Conservation (phyloP, 805 yeast genomes). For the Kuraishia capsulata region DNA sequence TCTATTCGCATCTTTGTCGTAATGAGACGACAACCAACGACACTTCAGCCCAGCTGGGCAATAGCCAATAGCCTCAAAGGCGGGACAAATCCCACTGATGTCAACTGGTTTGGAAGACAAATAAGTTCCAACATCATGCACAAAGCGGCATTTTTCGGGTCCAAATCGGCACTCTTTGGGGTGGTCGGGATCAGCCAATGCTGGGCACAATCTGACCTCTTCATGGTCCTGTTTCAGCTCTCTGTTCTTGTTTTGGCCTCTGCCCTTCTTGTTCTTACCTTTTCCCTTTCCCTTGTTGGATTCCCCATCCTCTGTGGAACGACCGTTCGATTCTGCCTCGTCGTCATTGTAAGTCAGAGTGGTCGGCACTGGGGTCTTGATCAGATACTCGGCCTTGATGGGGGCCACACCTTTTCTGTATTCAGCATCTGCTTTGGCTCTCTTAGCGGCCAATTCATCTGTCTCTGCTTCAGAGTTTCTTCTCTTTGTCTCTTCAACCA, state of each 20-base stretch:
- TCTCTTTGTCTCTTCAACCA: slow-evolving; percentile 1
- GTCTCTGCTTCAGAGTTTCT: slow-evolving; percentile 3
- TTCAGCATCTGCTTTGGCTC: slow-evolving; percentile 12
- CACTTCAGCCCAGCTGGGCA: slow-evolving; percentile 93
- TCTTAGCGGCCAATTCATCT: slow-evolving; percentile 9
- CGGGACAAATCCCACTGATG: slow-evolving; percentile 77
- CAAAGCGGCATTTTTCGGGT: slow-evolving; percentile 60
- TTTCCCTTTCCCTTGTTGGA: slow-evolving; percentile 21
- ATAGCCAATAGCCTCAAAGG: slow-evolving; percentile 67
- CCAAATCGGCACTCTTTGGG: slow-evolving; percentile 51
- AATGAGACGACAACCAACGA: slow-evolving; percentile 79
- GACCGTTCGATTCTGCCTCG: slow-evolving; percentile 33
- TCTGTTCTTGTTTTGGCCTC: slow-evolving; percentile 80
- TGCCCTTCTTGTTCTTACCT: slow-evolving; percentile 28
- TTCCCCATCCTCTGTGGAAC: slow-evolving; percentile 32
- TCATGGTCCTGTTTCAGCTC: slow-evolving; percentile 66
- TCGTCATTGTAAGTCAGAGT: slow-evolving; percentile 28
- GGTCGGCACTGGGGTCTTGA: slow-evolving; percentile 18
- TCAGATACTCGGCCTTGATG: slow-evolving; percentile 61
- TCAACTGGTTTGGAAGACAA: slow-evolving; percentile 61
- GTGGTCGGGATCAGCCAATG: slow-evolving; percentile 46
- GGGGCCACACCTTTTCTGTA: slow-evolving; percentile 60
- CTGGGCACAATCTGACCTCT: slow-evolving; percentile 53
- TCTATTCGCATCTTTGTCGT: slow-evolving; percentile 32
- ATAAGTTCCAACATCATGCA: slow-evolving; percentile 67